A percentile compares a stretch with the other conserved stretches of the same genome.
Evolutionary conservation across 768 basidiomycete genomes (phyloP).

Genomic region (Amanita molliuscula): DNA sequence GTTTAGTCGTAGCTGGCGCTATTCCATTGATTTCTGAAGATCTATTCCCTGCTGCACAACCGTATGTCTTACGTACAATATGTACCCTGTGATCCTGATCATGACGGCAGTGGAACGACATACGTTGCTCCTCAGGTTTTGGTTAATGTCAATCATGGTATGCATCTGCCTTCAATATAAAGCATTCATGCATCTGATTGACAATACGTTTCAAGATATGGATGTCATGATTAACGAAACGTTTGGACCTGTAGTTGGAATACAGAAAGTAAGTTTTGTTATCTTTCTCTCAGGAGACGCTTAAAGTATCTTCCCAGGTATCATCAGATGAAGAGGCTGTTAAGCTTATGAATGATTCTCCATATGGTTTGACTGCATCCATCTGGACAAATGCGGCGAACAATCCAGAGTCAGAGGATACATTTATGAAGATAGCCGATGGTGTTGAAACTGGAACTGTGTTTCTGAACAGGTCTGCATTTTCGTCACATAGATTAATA

Average conservation of each 20-base stretch:
- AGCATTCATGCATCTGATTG: conserved; percentile 66
- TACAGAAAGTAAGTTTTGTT: conserved; percentile 60
- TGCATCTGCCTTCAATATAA: conserved; percentile 66
- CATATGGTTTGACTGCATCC: conserved; percentile 89
- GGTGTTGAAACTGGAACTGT: conserved; percentile 86
- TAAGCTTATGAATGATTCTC: conserved; percentile 90
- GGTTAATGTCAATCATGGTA: conserved; percentile 81
- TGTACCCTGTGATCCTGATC: neutral
- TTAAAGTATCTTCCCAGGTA: conserved; percentile 33
- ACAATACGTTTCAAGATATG: conserved; percentile 1
- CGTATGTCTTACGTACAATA: conserved; percentile 30
- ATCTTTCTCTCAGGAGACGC: neutral
- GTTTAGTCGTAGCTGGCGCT: conserved; percentile 67
- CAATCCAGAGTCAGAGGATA: conserved; percentile 50
- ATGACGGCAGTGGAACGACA: conserved; percentile 51
- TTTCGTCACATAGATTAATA: neutral
- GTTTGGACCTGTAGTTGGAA: conserved; percentile 89
- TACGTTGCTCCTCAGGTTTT: conserved; percentile 90
- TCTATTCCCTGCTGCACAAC: conserved; percentile 55
- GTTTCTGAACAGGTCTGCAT: conserved; percentile 69
- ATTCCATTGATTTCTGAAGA: conserved; percentile 61
- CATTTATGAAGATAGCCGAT: conserved; percentile 60
- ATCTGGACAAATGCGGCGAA: conserved; percentile 77
- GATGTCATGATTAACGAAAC: conserved; percentile 56
- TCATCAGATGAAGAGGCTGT: conserved; percentile 83